These are phyloP conservation scores for Clitoria ternatea DNA, from an alignment of 306 rosid genomes.

Conservation along the genomic window DNA sequence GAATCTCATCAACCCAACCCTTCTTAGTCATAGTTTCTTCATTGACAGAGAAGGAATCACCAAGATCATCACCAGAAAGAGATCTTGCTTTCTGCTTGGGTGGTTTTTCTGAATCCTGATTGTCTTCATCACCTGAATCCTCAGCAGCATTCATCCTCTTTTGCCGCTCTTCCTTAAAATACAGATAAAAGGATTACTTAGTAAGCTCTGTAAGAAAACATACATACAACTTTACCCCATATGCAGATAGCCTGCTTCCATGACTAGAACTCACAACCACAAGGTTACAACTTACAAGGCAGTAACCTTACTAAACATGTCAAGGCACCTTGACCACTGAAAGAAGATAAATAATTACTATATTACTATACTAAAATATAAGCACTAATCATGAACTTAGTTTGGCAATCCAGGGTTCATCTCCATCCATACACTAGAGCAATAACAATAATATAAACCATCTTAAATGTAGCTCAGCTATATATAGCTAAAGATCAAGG, in stretches of 20 bases:
- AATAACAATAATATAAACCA: constrained; percentile 4
- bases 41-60: constrained; percentile 69
- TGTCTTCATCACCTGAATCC: constrained; percentile 69
- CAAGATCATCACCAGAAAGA: constrained; percentile 92
- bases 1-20: constrained; percentile 85
- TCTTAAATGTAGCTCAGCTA: background rate
- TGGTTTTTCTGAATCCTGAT: constrained; percentile 48
- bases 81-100: constrained; percentile 48
- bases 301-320: background rate
- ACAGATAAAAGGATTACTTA: background rate
- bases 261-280: constrained; percentile 9
- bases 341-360: background rate
- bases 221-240: background rate
- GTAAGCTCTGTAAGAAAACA: background rate
- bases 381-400: background rate
- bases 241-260: background rate
- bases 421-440: background rate
- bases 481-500: background rate
- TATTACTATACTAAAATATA: background rate
- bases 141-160: constrained; percentile 77
- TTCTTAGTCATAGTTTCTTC: constrained; percentile 51
- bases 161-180: constrained; percentile 75
- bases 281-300: background rate
- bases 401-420: background rate
- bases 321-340: background rate